These are phyloP conservation scores for Entoloma clypeatum DNA, from an alignment of 1,284 basidiomycete genomes.

Conservation along the genomic window DNA sequence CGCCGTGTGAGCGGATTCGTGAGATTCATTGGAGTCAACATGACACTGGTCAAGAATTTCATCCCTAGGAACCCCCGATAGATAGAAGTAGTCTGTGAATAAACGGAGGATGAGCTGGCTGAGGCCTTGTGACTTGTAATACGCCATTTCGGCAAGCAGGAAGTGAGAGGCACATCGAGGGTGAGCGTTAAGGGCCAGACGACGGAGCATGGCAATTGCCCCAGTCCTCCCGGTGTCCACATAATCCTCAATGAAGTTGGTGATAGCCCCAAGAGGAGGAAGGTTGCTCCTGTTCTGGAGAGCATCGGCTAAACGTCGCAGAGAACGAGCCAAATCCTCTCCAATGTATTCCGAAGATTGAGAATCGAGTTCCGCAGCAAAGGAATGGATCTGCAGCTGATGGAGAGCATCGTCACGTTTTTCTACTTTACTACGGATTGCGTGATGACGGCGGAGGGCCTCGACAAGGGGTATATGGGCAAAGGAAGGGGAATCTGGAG, in stretches of 20 bases:
- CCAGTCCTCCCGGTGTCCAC: conserved; percentile 26
- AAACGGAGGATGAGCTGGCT: conserved; percentile 33
- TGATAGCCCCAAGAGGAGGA: conserved; percentile 14
- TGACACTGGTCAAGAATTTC: conserved; percentile 25
- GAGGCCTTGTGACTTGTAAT: conserved; percentile 27
- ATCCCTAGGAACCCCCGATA: conserved; percentile 34
- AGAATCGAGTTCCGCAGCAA: conserved; percentile 9
- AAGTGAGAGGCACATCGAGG: conserved; percentile 22
- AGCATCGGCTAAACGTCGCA: conserved; percentile 3
- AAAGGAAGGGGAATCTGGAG: conserved; percentile 4
- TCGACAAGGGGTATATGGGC: conserved; percentile 18
- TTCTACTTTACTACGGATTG: background rate
- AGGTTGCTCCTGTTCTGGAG: conserved; percentile 1
- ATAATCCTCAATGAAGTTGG: conserved; percentile 34
- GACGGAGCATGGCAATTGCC: conserved; percentile 32
- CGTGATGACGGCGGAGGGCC: conserved; percentile 13
- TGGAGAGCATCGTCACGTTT: background rate
- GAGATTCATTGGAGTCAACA: conserved; percentile 16
- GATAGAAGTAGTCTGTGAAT: conserved; percentile 38
- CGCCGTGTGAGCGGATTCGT: conserved; percentile 7
- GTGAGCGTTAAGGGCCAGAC: conserved; percentile 10
- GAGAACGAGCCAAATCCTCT: conserved; percentile 6
- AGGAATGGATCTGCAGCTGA: background rate
- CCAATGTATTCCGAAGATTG: conserved; percentile 11
- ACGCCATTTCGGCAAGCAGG: conserved; percentile 40